A percentile compares a stretch with the other conserved stretches of the same genome.
phyloP scores from a whole-genome alignment of 352 stramenopile species.

The Globisporangium radiosum region DNA sequence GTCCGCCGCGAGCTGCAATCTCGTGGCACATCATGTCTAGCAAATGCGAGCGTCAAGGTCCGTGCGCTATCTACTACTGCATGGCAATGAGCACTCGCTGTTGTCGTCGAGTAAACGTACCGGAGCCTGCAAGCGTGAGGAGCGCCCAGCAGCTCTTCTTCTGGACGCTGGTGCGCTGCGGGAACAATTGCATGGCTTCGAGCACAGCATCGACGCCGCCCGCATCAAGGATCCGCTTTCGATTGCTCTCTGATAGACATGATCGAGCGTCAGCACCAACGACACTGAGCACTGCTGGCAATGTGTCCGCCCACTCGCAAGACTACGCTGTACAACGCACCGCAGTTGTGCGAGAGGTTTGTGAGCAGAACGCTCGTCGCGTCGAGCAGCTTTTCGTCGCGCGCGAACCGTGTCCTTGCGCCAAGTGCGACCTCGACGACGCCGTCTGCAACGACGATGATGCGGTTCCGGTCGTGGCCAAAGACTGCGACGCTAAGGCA shows the following conservation, averaged over 20 bases:
- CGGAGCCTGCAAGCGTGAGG: conserved; percentile 71
- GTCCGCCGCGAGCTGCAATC: conserved; percentile 47
- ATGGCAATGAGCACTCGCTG: neutral
- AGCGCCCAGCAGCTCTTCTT: conserved; percentile 81
- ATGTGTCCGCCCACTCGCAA: neutral
- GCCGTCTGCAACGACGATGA: conserved; percentile 64
- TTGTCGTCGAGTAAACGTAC: conserved; percentile 17
- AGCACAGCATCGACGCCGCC: conserved; percentile 79
- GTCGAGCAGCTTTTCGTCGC: conserved; percentile 63
- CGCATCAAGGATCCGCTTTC: conserved; percentile 56
- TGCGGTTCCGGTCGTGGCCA: conserved; percentile 68
- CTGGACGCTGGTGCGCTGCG: conserved; percentile 60
- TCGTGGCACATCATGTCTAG: conserved; percentile 61
- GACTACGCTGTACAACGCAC: conserved; percentile 15
- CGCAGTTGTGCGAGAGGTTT: conserved; percentile 84
- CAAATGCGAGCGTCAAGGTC: neutral
- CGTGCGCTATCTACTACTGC: neutral
- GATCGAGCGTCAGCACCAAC: too few species aligned
- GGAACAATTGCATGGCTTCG: conserved; percentile 80
- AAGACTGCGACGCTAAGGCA: conserved; percentile 76
- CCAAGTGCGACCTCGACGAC: conserved; percentile 44
- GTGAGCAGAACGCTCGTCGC: conserved; percentile 68
- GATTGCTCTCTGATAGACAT: conserved; percentile 64
- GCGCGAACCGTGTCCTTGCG: conserved; percentile 55
- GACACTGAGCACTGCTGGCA: too few species aligned